Evolutionary conservation across 2,329 filamentous ascomycete genomes (phyloP).

Genomic region (Akanthomyces muscarius): DNA sequence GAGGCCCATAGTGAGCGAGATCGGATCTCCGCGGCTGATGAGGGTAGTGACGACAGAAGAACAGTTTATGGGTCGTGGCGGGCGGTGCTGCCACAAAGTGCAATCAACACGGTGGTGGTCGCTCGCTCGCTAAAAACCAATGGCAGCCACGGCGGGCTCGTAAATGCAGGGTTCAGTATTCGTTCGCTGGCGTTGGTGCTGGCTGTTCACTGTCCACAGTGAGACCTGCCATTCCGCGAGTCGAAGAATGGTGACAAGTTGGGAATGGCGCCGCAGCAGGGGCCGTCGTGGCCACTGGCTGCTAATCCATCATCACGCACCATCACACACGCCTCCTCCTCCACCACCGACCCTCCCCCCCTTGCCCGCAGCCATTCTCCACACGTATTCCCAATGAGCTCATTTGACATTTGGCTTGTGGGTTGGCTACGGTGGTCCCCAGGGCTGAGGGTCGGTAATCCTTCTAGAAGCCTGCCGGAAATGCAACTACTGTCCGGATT

Average conservation of each 20-base stretch:
- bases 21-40: slow-evolving; percentile 16
- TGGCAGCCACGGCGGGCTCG: background rate
- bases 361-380: slow-evolving; percentile 11
- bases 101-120: background rate
- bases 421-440: background rate
- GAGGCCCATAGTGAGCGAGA: slow-evolving; percentile 1
- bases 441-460: slow-evolving; percentile 7
- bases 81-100: background rate
- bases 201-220: background rate
- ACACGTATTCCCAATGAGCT: slow-evolving; percentile 12
- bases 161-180: slow-evolving; percentile 5
- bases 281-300: background rate
- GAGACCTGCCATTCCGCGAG: background rate
- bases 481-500: slow-evolving; percentile 1
- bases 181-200: background rate
- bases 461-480: slow-evolving; percentile 17
- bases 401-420: background rate
- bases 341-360: background rate
- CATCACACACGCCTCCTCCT: background rate
- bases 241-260: slow-evolving; percentile 14
- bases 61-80: background rate
- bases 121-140: background rate
- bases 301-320: background rate
- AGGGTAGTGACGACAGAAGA: slow-evolving; percentile 13
- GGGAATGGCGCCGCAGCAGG: slow-evolving; percentile 2